phyloP scores from a whole-genome alignment of 306 rosid species.

The Cucurbita pepo region DNA sequence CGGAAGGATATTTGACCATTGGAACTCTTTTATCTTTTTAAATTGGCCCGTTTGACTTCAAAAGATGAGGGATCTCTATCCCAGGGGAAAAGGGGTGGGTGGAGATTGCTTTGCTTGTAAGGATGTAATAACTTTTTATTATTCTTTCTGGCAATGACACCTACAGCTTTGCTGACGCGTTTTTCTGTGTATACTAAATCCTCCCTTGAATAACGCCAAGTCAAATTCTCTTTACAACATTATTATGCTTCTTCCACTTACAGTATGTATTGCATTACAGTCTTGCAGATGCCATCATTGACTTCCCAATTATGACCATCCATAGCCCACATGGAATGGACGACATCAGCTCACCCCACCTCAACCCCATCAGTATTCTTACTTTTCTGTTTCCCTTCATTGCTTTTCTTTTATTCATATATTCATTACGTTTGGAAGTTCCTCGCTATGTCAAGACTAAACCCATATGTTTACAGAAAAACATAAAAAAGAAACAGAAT shows the following conservation, averaged over 20 bases:
- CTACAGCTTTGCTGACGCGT: not conserved
- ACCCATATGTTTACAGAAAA: not conserved
- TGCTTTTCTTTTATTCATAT: not conserved
- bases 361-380: not conserved
- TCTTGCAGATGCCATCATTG: not conserved
- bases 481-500: not conserved
- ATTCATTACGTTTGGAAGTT: not conserved
- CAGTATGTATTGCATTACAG: not conserved
- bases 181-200: not conserved
- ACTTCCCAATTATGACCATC: not conserved
- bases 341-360: not conserved
- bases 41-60: not conserved
- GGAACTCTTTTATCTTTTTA: not conserved
- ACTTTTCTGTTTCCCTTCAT: not conserved
- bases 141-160: not conserved
- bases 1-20: not conserved
- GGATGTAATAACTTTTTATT: not conserved
- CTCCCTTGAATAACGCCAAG: not conserved
- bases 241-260: conserved; percentile 4
- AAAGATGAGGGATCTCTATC: not conserved
- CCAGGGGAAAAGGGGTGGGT: not conserved
- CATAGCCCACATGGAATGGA: not conserved
- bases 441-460: too few species aligned
- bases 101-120: not conserved
- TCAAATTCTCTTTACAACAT: not conserved